Conservation (phyloP, 306 rosid genomes). For the Bauhinia variegata region DNA sequence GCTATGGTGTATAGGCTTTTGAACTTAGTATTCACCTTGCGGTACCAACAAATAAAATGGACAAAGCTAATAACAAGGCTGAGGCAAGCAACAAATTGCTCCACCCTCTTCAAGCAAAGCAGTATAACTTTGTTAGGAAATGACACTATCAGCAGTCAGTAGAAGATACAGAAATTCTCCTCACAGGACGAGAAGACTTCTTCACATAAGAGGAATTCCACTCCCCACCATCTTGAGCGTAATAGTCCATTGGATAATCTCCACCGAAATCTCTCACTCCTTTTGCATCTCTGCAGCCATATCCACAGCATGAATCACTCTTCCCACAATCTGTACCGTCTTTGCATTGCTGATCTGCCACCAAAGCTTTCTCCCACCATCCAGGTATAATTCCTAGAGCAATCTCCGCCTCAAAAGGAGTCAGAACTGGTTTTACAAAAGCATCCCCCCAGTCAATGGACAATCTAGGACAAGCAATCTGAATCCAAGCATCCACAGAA, state of each 20-base stretch:
- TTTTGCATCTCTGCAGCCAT: slow-evolving; percentile 34
- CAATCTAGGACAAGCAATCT: slow-evolving; percentile 88
- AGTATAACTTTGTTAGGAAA: slow-evolving; percentile 22
- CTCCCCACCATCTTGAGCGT: slow-evolving; percentile 89
- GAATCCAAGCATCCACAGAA: slow-evolving; percentile 93
- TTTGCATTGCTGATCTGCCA: slow-evolving; percentile 43
- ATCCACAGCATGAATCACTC: slow-evolving; percentile 21
- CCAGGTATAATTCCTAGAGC: slow-evolving; percentile 80
- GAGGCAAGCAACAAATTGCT: background rate
- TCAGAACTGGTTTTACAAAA: slow-evolving; percentile 78
- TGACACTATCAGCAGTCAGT: slow-evolving; percentile 17
- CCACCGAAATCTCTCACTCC: slow-evolving; percentile 49
- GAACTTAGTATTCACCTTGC: background rate
- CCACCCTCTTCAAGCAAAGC: background rate
- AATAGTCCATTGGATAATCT: slow-evolving; percentile 93
- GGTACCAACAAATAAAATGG: background rate
- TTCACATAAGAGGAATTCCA: slow-evolving; percentile 88
- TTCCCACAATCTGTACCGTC: slow-evolving; percentile 39
- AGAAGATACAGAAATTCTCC: slow-evolving; percentile 43
- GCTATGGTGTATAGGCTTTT: background rate
- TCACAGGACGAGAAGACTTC: slow-evolving; percentile 54
- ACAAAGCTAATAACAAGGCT: slow-evolving; percentile 6
- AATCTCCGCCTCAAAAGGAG: slow-evolving; percentile 88
- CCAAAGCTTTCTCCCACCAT: slow-evolving; percentile 80
- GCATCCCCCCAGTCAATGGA: slow-evolving; percentile 99